Evolutionary conservation across 2,329 filamentous ascomycete species (phyloP), one percentile per base, ranked within the genome.

Genomic region (Diplodia corticola): DNA sequence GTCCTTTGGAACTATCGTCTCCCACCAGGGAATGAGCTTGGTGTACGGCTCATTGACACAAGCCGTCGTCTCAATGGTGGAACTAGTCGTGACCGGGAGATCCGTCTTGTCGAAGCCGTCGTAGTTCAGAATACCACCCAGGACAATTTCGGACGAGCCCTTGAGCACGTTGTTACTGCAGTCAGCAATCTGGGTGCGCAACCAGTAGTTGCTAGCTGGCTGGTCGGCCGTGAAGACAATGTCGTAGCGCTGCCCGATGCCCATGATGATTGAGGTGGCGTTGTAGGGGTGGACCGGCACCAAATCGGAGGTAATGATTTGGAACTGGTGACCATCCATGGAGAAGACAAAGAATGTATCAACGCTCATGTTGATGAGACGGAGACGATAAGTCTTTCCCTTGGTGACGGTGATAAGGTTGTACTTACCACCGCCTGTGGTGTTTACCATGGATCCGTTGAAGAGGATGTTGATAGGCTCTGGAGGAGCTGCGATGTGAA

Each of bases 371-470:
- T 89, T 89, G 73, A 89, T 82, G 64, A 89, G 78, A 1, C 87
- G 82, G 15, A 86, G 79, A 10, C 85, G 84, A 73, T 89, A 85
- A 12, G 77, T 82, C 75, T 81, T 83, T 66, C 84, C 83, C 13
- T 79, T 84, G 9, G 67, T 70, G 10, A 78, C 75, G 2, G 68
- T 76, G 68, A 78, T 75, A 53, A 71, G 74, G 46, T 70, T 71
- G 66, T 79, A 78, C 17, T 67, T 70, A 49, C 76, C 77, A 33
- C 72, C 74, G n/a, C 77, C 78, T 15, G 71, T 72, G 81, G 76
- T 28, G 83, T 78, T 63, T 74, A 76, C 71, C 74, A 84, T 86
- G 64, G 85, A 88, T 49, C 88, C 88, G 71, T 84, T 84, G 44
- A 84, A 80, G 79, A 75, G 72, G 15, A 76, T 72, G 28, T 79